phyloP scores from a whole-genome alignment of 345 rosid genomes.

The Citrus medica region DNA sequence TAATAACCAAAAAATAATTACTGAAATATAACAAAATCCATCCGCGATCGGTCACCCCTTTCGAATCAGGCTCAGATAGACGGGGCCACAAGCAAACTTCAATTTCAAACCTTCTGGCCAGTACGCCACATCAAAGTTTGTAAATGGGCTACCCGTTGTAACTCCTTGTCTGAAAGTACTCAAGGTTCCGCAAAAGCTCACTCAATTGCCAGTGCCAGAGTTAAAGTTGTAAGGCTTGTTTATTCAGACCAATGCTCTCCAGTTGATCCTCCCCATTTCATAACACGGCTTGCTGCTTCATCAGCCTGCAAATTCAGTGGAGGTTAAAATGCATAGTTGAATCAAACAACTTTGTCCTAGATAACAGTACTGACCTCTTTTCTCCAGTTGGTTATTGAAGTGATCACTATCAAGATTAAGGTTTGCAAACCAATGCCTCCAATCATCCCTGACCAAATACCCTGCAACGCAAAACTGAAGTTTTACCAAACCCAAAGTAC shows the following conservation, averaged over 20 bases:
- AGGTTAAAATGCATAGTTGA: neutral
- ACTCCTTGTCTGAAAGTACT: no score
- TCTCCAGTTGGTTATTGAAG: constrained; percentile 71
- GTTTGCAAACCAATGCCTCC: constrained; percentile 82
- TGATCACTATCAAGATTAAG: constrained; percentile 51
- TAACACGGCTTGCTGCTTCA: constrained; percentile 66
- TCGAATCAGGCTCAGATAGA: neutral
- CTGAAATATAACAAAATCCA: neutral
- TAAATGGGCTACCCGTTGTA: neutral
- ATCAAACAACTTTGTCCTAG: neutral
- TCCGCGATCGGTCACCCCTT: neutral
- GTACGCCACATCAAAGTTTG: neutral
- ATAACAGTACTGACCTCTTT: constrained; percentile 49
- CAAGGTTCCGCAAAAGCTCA: neutral
- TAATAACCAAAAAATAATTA: neutral
- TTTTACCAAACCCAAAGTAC: neutral
- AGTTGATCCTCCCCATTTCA: constrained; percentile 76
- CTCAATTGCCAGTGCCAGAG: neutral
- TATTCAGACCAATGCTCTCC: constrained; percentile 18
- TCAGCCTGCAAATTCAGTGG: constrained; percentile 49
- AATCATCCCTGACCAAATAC: constrained; percentile 96
- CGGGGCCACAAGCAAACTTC: neutral
- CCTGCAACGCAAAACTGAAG: constrained; percentile 41
- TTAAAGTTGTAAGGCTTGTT: neutral
- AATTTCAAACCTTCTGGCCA: neutral